These are phyloP conservation scores for Wickerhamiella sorbophila DNA, from an alignment of 805 yeast genomes.

Conservation along the genomic window DNA sequence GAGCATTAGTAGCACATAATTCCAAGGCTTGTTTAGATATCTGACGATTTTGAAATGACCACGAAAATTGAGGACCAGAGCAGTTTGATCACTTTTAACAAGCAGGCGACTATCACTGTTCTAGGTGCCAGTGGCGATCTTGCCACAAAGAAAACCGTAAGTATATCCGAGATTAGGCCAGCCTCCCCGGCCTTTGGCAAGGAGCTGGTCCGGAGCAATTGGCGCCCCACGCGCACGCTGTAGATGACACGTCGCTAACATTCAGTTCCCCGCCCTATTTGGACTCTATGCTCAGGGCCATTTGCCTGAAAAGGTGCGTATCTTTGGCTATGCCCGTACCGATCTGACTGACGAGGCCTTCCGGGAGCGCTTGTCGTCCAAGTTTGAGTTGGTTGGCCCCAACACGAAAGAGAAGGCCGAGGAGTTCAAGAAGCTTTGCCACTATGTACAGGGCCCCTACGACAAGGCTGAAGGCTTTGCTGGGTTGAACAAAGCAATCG, in stretches of 20 bases:
- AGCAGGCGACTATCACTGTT: slow-evolving; percentile 15
- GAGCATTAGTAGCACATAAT: not conserved
- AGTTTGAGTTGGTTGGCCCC: slow-evolving; percentile 42
- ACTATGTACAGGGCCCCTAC: slow-evolving; percentile 68
- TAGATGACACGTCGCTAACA: not conserved
- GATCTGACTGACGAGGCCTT: slow-evolving; percentile 53
- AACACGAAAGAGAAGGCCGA: slow-evolving; percentile 30
- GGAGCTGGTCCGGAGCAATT: not conserved
- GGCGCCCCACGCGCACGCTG: not conserved
- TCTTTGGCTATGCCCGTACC: slow-evolving; percentile 89
- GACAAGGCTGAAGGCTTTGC: slow-evolving; percentile 65
- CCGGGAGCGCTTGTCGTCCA: slow-evolving; percentile 47
- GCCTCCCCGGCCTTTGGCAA: not conserved
- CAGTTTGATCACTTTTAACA: slow-evolving; percentile 3
- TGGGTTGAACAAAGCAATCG: slow-evolving; percentile 40
- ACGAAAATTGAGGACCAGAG: not conserved
- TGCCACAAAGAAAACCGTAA: slow-evolving; percentile 27
- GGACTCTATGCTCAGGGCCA: slow-evolving; percentile 51
- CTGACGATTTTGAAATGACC: not conserved
- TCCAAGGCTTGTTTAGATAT: not conserved
- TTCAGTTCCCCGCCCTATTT: slow-evolving; percentile 29
- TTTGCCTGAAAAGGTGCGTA: slow-evolving; percentile 52
- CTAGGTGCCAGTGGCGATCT: slow-evolving; percentile 21
- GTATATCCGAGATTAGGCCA: not conserved
- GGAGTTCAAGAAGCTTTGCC: slow-evolving; percentile 49